phyloP scores from a whole-genome alignment of 2,329 filamentous ascomycete genomes.

The Tricladium varicosporioides region DNA sequence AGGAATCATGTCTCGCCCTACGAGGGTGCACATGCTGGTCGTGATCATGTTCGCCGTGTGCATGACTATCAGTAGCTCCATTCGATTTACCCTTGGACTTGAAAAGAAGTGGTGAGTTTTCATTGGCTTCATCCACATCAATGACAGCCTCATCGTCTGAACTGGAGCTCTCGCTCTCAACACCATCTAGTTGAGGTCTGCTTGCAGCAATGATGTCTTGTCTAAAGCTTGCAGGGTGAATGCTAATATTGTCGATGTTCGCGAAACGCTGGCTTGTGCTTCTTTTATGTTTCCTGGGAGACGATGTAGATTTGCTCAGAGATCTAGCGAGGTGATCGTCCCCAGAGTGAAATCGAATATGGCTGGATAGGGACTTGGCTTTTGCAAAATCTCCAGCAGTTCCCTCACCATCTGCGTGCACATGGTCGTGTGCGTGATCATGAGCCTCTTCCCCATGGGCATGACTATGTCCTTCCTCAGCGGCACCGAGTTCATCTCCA shows the following conservation, averaged over 20 bases:
- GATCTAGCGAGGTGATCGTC: slow-evolving; percentile 24
- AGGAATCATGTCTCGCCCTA: slow-evolving; percentile 27
- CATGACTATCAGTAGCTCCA: slow-evolving; percentile 6
- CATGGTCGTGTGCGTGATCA: slow-evolving; percentile 27
- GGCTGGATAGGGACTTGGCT: slow-evolving; percentile 34
- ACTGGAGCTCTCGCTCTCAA: slow-evolving; percentile 51
- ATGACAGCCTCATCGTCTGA: slow-evolving; percentile 34
- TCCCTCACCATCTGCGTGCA: slow-evolving; percentile 58
- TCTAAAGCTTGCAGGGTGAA: slow-evolving; percentile 86
- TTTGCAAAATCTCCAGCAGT: slow-evolving; percentile 63
- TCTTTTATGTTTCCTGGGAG: slow-evolving; percentile 26
- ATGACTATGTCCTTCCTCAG: slow-evolving; percentile 36
- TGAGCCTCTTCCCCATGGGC: slow-evolving; percentile 8
- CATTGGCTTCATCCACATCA: slow-evolving; percentile 38
- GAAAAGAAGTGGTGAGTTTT: slow-evolving; percentile 27
- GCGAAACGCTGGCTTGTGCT: slow-evolving; percentile 51
- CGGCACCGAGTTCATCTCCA: slow-evolving; percentile 31
- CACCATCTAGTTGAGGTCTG: slow-evolving; percentile 56
- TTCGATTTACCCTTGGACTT: slow-evolving; percentile 21
- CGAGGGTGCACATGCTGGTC: slow-evolving; percentile 15
- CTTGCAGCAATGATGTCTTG: slow-evolving; percentile 90
- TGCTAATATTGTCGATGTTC: slow-evolving; percentile 69
- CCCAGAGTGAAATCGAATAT: slow-evolving; percentile 28
- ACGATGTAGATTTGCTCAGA: slow-evolving; percentile 17
- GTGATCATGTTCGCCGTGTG: slow-evolving; percentile 19